Percentiles rank a stretch among this genome's conserved stretches.
These are phyloP conservation scores for Keithomyces neogunnii DNA, from an alignment of 2,329 filamentous ascomycete species.

Conservation along the genomic window DNA sequence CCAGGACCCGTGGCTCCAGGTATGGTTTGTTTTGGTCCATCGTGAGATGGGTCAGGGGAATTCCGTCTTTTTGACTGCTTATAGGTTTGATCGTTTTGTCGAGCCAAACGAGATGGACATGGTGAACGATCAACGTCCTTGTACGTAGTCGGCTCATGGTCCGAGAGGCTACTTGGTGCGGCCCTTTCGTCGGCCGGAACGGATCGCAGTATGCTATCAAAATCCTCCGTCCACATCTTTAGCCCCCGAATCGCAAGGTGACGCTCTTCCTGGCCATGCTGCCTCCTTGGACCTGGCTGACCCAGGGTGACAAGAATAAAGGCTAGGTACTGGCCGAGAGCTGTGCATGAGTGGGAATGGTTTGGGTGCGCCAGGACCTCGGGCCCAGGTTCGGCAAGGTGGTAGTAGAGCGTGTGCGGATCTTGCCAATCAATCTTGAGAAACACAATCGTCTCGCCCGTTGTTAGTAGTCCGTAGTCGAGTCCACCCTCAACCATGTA, in stretches of 20 bases:
- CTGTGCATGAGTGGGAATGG: slow-evolving; percentile 14
- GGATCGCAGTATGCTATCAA: slow-evolving; percentile 14
- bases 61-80: neutral
- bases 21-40: neutral
- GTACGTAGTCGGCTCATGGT: slow-evolving; percentile 13
- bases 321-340: slow-evolving; percentile 18
- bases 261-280: slow-evolving; percentile 1
- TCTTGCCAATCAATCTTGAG: slow-evolving; percentile 25
- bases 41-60: neutral
- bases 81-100: neutral
- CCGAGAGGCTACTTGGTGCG: slow-evolving; percentile 7
- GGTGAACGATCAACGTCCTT: slow-evolving; percentile 12
- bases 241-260: neutral
- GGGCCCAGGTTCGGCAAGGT: slow-evolving; percentile 19
- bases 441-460: slow-evolving; percentile 35
- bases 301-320: slow-evolving; percentile 10
- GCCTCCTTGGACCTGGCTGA: neutral
- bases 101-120: neutral
- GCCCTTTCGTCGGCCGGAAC: slow-evolving; percentile 12
- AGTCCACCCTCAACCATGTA: slow-evolving; percentile 41
- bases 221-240: slow-evolving; percentile 14
- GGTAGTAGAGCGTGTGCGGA: slow-evolving; percentile 20
- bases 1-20: neutral
- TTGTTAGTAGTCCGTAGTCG: slow-evolving; percentile 33
- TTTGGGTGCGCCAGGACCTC: slow-evolving; percentile 13